A percentile compares a stretch with the other conserved stretches of the same genome.
Evolutionary conservation across 257 asterid species (phyloP).

Genomic region (Ilex aquifolium): DNA sequence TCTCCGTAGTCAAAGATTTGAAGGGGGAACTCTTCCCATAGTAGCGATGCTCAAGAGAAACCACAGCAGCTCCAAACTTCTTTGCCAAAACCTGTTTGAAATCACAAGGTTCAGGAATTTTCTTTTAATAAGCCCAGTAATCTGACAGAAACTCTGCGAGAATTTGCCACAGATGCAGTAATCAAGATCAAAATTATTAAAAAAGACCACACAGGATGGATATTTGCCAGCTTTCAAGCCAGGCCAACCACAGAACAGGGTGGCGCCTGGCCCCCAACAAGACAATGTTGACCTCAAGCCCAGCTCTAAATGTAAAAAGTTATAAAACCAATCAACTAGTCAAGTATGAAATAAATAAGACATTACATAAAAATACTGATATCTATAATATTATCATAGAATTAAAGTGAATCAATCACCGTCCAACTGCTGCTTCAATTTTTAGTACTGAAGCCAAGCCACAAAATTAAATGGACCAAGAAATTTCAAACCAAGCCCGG

Average conservation of each 20-base stretch:
- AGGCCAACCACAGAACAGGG: background rate
- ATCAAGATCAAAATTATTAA: too few species aligned
- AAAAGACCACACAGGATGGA: too few species aligned
- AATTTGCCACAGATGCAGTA: too few species aligned
- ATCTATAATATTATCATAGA: background rate
- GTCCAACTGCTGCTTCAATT: background rate
- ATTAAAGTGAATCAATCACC: background rate
- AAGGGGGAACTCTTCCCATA: conserved; percentile 92
- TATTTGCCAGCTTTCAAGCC: too few species aligned
- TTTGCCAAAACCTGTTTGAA: conserved; percentile 75
- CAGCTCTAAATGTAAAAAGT: background rate
- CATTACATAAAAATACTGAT: background rate
- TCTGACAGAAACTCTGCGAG: too few species aligned
- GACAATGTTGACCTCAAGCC: background rate
- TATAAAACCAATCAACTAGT: background rate
- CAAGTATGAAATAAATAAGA: background rate
- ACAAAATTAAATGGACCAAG: background rate
- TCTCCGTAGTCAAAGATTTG: conserved; percentile 56
- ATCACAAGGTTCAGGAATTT: conserved; percentile 22
- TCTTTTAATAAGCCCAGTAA: background rate
- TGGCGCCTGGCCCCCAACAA: background rate
- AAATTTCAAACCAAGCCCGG: background rate
- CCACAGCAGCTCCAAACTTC: conserved; percentile 93
- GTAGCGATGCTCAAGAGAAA: conserved; percentile 88
- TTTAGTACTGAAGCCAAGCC: background rate